Evolutionary conservation across 495 filamentous ascomycete species (phyloP).

Genomic region (Talaromyces liani): DNA sequence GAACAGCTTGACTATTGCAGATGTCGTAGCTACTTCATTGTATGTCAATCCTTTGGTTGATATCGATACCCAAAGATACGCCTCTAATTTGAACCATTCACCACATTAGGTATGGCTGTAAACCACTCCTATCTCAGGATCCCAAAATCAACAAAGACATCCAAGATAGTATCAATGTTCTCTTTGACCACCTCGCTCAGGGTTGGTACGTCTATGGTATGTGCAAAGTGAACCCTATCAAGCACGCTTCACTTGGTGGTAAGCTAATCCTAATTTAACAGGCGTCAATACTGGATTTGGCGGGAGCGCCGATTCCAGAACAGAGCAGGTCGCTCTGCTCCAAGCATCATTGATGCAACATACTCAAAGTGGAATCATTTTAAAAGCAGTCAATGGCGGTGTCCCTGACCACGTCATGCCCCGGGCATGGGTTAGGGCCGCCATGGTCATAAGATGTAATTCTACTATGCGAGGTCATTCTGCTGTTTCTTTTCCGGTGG

Average conservation of each 20-base stretch:
- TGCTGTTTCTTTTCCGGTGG: slow-evolving; percentile 39
- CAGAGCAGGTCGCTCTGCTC: slow-evolving; percentile 30
- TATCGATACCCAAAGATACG: too few relatives aligned
- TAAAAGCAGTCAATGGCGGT: background rate
- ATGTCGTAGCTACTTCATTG: slow-evolving; percentile 9
- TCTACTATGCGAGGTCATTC: slow-evolving; percentile 49
- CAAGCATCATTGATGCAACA: slow-evolving; percentile 47
- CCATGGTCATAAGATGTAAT: slow-evolving; percentile 52
- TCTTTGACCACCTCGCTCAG: background rate
- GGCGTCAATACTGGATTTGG: slow-evolving; percentile 64
- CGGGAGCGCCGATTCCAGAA: slow-evolving; percentile 54
- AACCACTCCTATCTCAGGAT: background rate
- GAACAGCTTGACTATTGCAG: slow-evolving; percentile 7
- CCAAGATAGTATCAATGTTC: background rate
- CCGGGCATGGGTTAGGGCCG: slow-evolving; percentile 38
- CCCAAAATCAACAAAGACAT: background rate
- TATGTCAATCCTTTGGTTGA: slow-evolving; percentile 1
- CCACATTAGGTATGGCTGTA: too few relatives aligned
- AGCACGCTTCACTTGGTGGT: background rate
- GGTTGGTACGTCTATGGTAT: slow-evolving; percentile 6
- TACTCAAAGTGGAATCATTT: slow-evolving; percentile 43
- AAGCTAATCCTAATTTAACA: slow-evolving; percentile 1
- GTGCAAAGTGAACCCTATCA: background rate
- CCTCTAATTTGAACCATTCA: too few relatives aligned
- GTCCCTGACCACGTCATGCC: slow-evolving; percentile 27